These are phyloP conservation scores for Ogataea hybrid DNA, from an alignment of 1,139 yeast species.

Conservation along the genomic window DNA sequence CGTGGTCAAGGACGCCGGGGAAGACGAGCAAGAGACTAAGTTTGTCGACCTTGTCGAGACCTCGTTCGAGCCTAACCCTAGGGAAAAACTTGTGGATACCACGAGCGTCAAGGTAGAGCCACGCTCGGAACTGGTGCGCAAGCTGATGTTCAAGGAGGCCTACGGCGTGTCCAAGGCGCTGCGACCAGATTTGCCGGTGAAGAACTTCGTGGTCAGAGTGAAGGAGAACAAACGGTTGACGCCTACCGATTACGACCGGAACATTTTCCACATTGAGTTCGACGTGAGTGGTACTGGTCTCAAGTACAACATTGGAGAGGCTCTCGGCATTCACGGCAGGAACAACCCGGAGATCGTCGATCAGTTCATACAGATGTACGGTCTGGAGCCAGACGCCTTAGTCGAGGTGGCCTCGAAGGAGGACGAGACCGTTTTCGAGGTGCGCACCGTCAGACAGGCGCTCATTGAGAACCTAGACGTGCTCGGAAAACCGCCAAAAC, in stretches of 20 bases:
- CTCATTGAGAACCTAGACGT: slow-evolving; percentile 79
- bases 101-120: slow-evolving; percentile 36
- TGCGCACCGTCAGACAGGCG: slow-evolving; percentile 79
- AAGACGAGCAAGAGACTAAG: slow-evolving; percentile 31
- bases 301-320: slow-evolving; percentile 93
- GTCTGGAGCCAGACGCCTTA: slow-evolving; percentile 63
- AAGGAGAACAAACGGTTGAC: slow-evolving; percentile 91
- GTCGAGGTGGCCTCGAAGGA: slow-evolving; percentile 75
- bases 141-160: slow-evolving; percentile 79
- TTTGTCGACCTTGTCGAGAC: slow-evolving; percentile 49
- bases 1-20: slow-evolving; percentile 37
- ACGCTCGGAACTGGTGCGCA: slow-evolving; percentile 61
- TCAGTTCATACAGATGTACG: slow-evolving; percentile 68
- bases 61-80: slow-evolving; percentile 59
- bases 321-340: slow-evolving; percentile 92
- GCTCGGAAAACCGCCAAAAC: slow-evolving; percentile 94
- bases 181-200: slow-evolving; percentile 88
- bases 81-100: slow-evolving; percentile 45
- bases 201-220: slow-evolving; percentile 85
- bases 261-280: slow-evolving; percentile 95
- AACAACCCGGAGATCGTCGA: slow-evolving; percentile 66
- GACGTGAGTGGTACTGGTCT: slow-evolving; percentile 90
- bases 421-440: slow-evolving; percentile 54
- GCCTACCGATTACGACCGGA: slow-evolving; percentile 87
- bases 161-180: slow-evolving; percentile 52